Base-by-base conservation (phyloP, 352 stramenopile genomes). In the Thalassiosira exigua region DNA sequence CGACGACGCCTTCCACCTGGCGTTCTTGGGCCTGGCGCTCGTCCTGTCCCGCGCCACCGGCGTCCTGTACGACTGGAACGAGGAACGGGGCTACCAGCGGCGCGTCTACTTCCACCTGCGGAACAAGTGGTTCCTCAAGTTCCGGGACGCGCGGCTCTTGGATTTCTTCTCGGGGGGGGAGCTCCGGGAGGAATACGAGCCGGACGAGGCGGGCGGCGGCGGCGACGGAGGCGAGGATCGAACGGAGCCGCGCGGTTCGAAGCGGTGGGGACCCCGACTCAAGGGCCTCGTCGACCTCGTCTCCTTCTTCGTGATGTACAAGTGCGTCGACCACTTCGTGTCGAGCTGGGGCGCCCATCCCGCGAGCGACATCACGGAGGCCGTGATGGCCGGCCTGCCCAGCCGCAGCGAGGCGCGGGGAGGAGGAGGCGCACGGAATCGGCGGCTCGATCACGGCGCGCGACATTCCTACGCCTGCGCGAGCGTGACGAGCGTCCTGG, bases 221-320 rank as follows among this genome's bases (percentile, higher is more conserved):
- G 41, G 22, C 4, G 24, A 50, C 17, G 46, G 17, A 4, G 5
- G 5, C 9, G 22, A 9, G 9, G 46, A 56, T 11, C n/a, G 46
- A 5, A 19, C 5, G 7, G 7, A 7, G 14, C 30, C 21, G 58
- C n/a, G 36, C 22, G 19, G 21, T 24, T n/a, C 4, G 51, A 64
- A 36, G 50, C 29, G 1, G 26, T 74, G 52, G 30, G 65, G 65
- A 29, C 30, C 29, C 19, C 24, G 52, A 0, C 26, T 66, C 51
- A 74, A 74, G 24, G 19, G 42, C 22, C 48, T 66, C 29, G 1
- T 74, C 21, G 65, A 74, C 53, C 33, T 74, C 14, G 26, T 74
- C n/a, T 64, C 65, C 22, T 74, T 74, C 41, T 66, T 74, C 65
- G 36, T 65, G 9, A 66, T 50, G 17, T 74, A 74, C 36, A 74